Base-by-base conservation (phyloP, 176 grass and related monocot genomes). In the Saccharum officinarum region DNA sequence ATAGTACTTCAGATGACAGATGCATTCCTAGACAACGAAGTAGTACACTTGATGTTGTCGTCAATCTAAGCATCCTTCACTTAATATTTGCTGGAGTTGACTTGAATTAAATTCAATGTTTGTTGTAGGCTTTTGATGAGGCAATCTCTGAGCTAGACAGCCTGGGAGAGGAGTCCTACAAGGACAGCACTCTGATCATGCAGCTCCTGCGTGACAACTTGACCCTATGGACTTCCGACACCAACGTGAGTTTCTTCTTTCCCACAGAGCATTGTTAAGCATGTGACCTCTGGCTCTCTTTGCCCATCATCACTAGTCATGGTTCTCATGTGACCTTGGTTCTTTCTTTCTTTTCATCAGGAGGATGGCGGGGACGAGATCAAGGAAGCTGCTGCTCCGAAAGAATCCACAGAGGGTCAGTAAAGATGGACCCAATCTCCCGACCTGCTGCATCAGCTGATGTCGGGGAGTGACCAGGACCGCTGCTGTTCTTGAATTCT, bases 131-230 rank as follows among this genome's bases (percentile, higher is more conserved):
- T 31, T 97, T 97, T 79, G 94, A 97, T 86, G 94, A 97, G 70
- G 94, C 94, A 25, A 97, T 97, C 36, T 93, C 94, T 54, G 94
- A 97, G 78, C 85, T 97, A 49, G 94, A 97, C 85, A 97, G 91
- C 70, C 86, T 97, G 85, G 94, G 94, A 6, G 94, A 97, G 87
- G 94, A 97, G 77, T 97, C 94, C 33, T 97, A 97, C 94, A 97
- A 97, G 81, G 94, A 97, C 89, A 93, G 91, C 84, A 97, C 94
- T 70, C 73, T 97, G 87, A 97, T 97, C 62, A 97, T 97, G 94
- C 94, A 97, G 69, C 94, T 97, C 28, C 85, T 97, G 40, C 91
- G 94, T 85, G 94, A 97, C 69, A 97, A 97, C 75, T 78, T 97
- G 91, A 97, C 94, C 78, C 86, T 97, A 18, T 97, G 94, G 94